Percentiles rank a stretch among this genome's conserved stretches.
Evolutionary conservation across 2,329 filamentous ascomycete genomes (phyloP).

Genomic region (Ascochyta fabae): DNA sequence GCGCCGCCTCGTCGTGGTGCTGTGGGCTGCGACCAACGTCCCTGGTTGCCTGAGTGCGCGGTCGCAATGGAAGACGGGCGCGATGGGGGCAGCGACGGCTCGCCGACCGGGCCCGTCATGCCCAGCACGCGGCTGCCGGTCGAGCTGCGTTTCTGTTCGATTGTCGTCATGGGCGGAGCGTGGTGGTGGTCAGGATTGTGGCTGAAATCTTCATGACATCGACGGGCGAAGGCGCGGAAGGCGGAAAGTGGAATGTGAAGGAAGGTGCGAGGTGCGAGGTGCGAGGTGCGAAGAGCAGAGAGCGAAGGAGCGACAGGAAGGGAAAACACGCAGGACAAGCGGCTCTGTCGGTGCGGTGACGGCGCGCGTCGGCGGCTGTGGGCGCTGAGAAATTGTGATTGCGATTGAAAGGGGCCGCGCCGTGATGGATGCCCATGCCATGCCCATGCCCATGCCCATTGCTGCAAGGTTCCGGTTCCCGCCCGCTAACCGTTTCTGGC

Average conservation of each 20-base stretch:
- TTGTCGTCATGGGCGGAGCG: constrained; percentile 43
- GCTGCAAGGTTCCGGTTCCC: constrained; percentile 6
- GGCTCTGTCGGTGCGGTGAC: constrained; percentile 9
- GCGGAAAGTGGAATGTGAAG: neutral
- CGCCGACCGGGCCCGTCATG: constrained; percentile 55
- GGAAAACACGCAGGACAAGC: constrained; percentile 20
- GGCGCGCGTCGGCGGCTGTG: constrained; percentile 12
- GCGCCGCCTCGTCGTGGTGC: constrained; percentile 60
- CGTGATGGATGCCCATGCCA: neutral
- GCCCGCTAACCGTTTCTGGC: constrained; percentile 6
- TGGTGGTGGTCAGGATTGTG: constrained; percentile 33
- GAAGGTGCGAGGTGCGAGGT: no score
- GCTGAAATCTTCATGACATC: constrained; percentile 46
- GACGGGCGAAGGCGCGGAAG: constrained; percentile 10
- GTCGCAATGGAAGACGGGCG: constrained; percentile 54
- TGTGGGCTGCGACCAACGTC: constrained; percentile 61
- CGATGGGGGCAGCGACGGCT: constrained; percentile 56
- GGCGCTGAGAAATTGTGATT: constrained; percentile 9
- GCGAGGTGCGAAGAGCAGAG: no score
- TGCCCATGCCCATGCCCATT: neutral
- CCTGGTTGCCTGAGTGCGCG: constrained; percentile 48
- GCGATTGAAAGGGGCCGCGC: constrained; percentile 12
- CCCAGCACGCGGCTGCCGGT: constrained; percentile 46
- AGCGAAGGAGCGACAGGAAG: constrained; percentile 28
- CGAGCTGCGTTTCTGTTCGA: constrained; percentile 41